phyloP scores from a whole-genome alignment of 2,329 filamentous ascomycete species.

The Stenocarpella maydis region DNA sequence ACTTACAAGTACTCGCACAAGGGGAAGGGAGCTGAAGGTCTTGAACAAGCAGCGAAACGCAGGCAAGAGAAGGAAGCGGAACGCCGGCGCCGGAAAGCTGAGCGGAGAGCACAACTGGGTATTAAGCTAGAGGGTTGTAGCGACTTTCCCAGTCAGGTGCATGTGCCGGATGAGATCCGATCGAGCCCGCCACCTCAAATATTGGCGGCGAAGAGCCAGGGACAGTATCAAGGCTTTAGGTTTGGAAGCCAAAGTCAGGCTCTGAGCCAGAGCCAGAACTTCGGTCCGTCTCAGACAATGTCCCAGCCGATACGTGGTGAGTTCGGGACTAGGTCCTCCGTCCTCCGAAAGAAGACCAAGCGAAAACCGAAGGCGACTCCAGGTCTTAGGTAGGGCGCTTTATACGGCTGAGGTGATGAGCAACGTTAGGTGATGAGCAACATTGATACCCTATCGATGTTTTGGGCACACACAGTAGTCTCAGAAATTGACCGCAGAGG shows the following conservation, averaged over 20 bases:
- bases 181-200: slow-evolving; percentile 29
- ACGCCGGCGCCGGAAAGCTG: slow-evolving; percentile 41
- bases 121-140: slow-evolving; percentile 38
- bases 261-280: slow-evolving; percentile 35
- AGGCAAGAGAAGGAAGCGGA: slow-evolving; percentile 37
- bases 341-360: slow-evolving; percentile 52
- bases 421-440: not conserved
- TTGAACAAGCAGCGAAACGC: slow-evolving; percentile 17
- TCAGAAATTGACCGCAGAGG: too few relatives aligned
- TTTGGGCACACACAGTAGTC: not conserved
- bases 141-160: slow-evolving; percentile 28
- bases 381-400: slow-evolving; percentile 46
- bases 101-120: slow-evolving; percentile 37
- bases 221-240: slow-evolving; percentile 11
- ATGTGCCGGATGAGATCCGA: slow-evolving; percentile 10
- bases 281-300: slow-evolving; percentile 44
- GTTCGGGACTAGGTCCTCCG: slow-evolving; percentile 53
- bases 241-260: slow-evolving; percentile 26
- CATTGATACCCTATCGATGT: not conserved
- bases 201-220: slow-evolving; percentile 25
- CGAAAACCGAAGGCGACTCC: slow-evolving; percentile 45
- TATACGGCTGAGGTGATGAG: not conserved
- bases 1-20: slow-evolving; percentile 43
- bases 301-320: slow-evolving; percentile 55
- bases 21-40: slow-evolving; percentile 10